Evolutionary conservation across 257 asterid genomes (phyloP).

Genomic region (Nemophila menziesii): DNA sequence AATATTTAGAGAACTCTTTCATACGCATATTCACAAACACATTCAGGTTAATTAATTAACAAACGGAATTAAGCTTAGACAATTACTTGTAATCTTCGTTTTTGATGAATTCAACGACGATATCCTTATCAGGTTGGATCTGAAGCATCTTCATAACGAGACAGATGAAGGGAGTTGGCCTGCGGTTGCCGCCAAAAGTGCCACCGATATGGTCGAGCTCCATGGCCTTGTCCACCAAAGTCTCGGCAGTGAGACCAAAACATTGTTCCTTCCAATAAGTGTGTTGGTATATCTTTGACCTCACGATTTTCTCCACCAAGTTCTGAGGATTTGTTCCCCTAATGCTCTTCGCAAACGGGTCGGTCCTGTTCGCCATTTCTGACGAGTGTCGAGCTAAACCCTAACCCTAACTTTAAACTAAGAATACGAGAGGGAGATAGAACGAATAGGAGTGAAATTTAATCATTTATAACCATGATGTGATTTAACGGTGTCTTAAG

Average conservation of each 20-base stretch:
- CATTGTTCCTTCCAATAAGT: conserved; percentile 96
- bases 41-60: conserved; percentile 6
- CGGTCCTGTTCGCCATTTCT: conserved; percentile 85
- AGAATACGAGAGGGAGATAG: too few species aligned
- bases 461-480: too few species aligned
- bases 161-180: conserved; percentile 82
- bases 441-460: too few species aligned
- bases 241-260: conserved; percentile 92
- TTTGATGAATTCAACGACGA: conserved; percentile 87
- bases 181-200: conserved; percentile 64
- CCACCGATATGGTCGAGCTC: conserved; percentile 96
- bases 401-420: neutral
- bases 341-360: conserved; percentile 78
- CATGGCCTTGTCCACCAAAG: conserved; percentile 98
- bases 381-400: neutral
- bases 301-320: conserved; percentile 77
- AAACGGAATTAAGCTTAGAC: neutral
- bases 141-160: conserved; percentile 93
- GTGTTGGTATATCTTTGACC: conserved; percentile 71
- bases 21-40: too few species aligned
- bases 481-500: too few species aligned
- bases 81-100: conserved; percentile 85
- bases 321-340: conserved; percentile 94
- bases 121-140: conserved; percentile 96
- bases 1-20: too few species aligned